A percentile compares a stretch with the other conserved stretches of the same genome.
Conservation (phyloP, 352 stramenopile species). For the Peronosclerospora sorghi region DNA sequence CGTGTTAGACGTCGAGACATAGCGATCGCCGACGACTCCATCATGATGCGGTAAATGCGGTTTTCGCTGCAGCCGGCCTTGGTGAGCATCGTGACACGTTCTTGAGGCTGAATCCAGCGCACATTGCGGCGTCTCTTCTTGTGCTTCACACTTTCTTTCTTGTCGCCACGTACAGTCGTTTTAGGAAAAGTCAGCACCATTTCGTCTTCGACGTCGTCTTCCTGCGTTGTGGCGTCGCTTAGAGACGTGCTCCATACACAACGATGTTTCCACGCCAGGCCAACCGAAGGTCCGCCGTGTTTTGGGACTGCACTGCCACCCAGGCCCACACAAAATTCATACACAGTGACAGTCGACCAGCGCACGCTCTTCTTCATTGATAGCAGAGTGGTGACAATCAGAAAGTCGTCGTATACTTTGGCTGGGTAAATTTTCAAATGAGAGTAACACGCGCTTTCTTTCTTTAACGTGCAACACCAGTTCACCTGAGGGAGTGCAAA, state of each 20-base stretch:
- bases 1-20: constrained; percentile 47
- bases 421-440: no score
- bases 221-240: no score
- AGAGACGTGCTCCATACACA: constrained; percentile 37
- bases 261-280: constrained; percentile 29
- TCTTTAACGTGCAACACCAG: no score
- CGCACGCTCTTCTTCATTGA: constrained; percentile 30
- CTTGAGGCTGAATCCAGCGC: constrained; percentile 49
- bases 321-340: constrained; percentile 48
- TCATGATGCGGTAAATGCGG: constrained; percentile 50
- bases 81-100: constrained; percentile 46
- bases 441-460: no score
- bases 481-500: no score
- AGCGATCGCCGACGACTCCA: constrained; percentile 51
- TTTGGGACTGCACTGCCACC: constrained; percentile 41
- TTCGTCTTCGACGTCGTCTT: no score
- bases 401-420: no score
- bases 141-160: constrained; percentile 5
- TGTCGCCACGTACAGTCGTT: constrained; percentile 1
- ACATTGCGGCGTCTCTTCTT: constrained; percentile 14
- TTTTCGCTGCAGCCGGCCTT: constrained; percentile 48
- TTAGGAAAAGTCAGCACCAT: constrained; percentile 10
- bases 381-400: no score
- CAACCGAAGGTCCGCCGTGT: constrained; percentile 37
- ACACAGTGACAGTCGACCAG: constrained; percentile 51